A percentile compares a stretch with the other conserved stretches of the same genome.
Evolutionary conservation across 2,329 filamentous ascomycete genomes (phyloP).

Genomic region (Scleromitrula shiraiana): DNA sequence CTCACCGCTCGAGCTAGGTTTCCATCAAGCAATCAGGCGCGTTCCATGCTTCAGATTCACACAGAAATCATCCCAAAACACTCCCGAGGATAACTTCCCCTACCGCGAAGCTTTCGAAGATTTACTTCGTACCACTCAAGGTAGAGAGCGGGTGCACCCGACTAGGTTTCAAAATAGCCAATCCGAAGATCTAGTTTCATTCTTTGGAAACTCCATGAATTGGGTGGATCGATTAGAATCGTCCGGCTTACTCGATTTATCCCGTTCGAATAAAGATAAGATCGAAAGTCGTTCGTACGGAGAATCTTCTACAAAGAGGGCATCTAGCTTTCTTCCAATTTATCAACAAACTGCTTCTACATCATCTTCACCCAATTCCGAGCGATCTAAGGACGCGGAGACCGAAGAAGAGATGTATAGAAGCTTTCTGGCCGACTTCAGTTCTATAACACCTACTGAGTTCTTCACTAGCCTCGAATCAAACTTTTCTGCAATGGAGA

Average conservation of each 20-base stretch:
- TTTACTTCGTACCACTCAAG: constrained; percentile 20
- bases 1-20: constrained; percentile 24
- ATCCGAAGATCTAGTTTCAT: not conserved
- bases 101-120: constrained; percentile 29
- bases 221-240: too few relatives aligned
- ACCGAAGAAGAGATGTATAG: constrained; percentile 29
- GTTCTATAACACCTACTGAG: not conserved
- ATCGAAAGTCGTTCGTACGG: not conserved
- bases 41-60: not conserved
- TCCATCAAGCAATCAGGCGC: not conserved
- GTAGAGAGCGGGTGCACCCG: not conserved
- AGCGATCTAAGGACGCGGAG: constrained; percentile 4
- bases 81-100: constrained; percentile 14
- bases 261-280: too few relatives aligned
- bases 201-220: not conserved
- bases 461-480: constrained; percentile 1
- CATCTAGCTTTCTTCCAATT: too few relatives aligned
- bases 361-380: too few relatives aligned
- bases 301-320: too few relatives aligned
- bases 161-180: not conserved
- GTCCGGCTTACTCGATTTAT: too few relatives aligned
- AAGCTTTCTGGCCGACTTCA: constrained; percentile 10
- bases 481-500: not conserved
- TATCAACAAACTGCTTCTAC: too few relatives aligned
- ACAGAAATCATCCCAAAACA: too few relatives aligned